phyloP scores from a whole-genome alignment of 2,329 filamentous ascomycete species.

The Ilyonectria sp. region DNA sequence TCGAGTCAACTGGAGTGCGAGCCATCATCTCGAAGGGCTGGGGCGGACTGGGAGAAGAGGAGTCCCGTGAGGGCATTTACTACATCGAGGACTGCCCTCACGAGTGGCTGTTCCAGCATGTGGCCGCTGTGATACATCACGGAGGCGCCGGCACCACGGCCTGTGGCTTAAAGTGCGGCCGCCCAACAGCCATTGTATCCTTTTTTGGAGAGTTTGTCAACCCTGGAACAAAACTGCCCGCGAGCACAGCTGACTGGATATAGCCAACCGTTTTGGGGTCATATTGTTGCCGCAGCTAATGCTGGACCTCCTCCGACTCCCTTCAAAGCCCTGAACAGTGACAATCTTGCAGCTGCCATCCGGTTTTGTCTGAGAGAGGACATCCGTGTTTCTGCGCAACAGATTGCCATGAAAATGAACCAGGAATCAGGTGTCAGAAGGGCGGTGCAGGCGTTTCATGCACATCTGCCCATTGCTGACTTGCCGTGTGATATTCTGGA shows the following conservation, averaged over 20 bases:
- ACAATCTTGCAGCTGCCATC: conserved; percentile 23
- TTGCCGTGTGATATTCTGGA: conserved; percentile 34
- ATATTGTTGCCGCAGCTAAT: conserved; percentile 29
- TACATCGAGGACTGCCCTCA: conserved; percentile 81
- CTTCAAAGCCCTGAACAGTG: neutral
- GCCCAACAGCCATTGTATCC: conserved; percentile 79
- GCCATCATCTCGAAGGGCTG: conserved; percentile 81
- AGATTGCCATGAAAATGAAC: conserved; percentile 30
- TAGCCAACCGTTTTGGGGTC: conserved; percentile 38
- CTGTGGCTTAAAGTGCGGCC: conserved; percentile 76
- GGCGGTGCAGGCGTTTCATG: conserved; percentile 39
- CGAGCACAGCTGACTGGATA: neutral
- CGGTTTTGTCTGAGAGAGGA: neutral
- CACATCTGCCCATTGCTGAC: conserved; percentile 28
- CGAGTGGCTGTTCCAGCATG: conserved; percentile 80
- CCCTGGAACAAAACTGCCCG: neutral
- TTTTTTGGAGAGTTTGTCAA: conserved; percentile 72
- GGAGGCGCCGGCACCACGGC: conserved; percentile 82
- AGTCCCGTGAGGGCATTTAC: conserved; percentile 70
- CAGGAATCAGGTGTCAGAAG: conserved; percentile 27
- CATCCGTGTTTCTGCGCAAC: conserved; percentile 3
- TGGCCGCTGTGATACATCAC: conserved; percentile 77
- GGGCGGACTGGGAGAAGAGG: conserved; percentile 74
- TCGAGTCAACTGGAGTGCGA: conserved; percentile 72
- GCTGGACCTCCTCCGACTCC: conserved; percentile 33